Evolutionary conservation across 768 basidiomycete genomes (phyloP).

Genomic region (Clavulina sp.): DNA sequence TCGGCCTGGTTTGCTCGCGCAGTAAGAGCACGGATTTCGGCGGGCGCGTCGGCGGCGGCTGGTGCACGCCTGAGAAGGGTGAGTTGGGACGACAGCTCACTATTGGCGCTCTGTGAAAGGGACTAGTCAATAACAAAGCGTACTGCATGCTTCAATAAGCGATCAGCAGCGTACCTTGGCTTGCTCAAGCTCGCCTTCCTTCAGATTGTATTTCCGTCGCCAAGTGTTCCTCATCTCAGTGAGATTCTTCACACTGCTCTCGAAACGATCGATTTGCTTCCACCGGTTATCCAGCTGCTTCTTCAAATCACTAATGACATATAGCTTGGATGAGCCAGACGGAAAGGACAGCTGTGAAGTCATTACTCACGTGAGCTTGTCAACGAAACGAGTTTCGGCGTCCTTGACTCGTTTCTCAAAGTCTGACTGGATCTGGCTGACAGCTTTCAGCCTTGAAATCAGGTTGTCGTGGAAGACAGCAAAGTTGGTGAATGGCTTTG

Average conservation of each 20-base stretch:
- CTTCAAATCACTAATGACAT: constrained; percentile 37
- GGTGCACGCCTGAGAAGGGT: constrained; percentile 40
- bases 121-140: neutral
- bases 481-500: constrained; percentile 89
- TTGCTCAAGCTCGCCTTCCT: constrained; percentile 80
- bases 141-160: neutral
- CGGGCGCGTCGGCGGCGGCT: constrained; percentile 30
- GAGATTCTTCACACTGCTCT: constrained; percentile 63
- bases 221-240: constrained; percentile 67
- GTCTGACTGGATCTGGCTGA: constrained; percentile 68
- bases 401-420: constrained; percentile 79
- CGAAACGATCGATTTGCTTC: constrained; percentile 88
- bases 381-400: constrained; percentile 49
- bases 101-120: constrained; percentile 45
- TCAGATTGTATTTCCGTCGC: constrained; percentile 63
- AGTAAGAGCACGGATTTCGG: constrained; percentile 51
- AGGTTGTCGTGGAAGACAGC: constrained; percentile 88
- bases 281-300: constrained; percentile 78
- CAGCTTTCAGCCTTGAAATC: constrained; percentile 65
- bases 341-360: neutral
- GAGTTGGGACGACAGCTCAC: constrained; percentile 59
- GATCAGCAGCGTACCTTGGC: constrained; percentile 40
- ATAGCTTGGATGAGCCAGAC: neutral
- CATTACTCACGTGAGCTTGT: constrained; percentile 36
- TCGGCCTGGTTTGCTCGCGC: constrained; percentile 73